These are phyloP conservation scores for Neurospora hispaniola DNA, from an alignment of 495 filamentous ascomycete genomes.

Conservation along the genomic window DNA sequence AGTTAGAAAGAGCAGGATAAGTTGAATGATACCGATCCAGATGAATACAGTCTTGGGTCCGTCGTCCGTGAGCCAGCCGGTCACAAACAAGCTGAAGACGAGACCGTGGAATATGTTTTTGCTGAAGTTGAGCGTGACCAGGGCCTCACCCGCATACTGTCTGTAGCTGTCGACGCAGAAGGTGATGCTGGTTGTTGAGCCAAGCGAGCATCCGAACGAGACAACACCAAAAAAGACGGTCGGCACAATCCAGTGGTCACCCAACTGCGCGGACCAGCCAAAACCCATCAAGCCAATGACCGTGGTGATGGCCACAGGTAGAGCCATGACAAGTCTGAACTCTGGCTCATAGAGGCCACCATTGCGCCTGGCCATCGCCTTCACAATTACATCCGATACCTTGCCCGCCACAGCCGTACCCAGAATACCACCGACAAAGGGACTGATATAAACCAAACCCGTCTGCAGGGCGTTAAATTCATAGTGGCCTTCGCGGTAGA, in stretches of 20 bases:
- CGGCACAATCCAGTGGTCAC: slow-evolving; percentile 81
- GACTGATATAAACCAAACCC: slow-evolving; percentile 81
- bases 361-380: slow-evolving; percentile 70
- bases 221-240: slow-evolving; percentile 88
- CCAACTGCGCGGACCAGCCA: slow-evolving; percentile 71
- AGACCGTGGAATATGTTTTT: slow-evolving; percentile 91
- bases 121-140: slow-evolving; percentile 89
- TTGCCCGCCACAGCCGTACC: slow-evolving; percentile 87
- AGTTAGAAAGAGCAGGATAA: slow-evolving; percentile 60
- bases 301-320: slow-evolving; percentile 69
- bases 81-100: slow-evolving; percentile 86
- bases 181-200: slow-evolving; percentile 88
- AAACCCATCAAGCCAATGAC: slow-evolving; percentile 85
- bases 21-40: slow-evolving; percentile 76
- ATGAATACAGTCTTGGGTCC: slow-evolving; percentile 72
- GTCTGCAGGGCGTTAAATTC: slow-evolving; percentile 70
- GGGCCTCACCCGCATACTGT: slow-evolving; percentile 87
- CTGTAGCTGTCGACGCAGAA: slow-evolving; percentile 91
- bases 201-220: slow-evolving; percentile 87
- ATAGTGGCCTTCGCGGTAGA: slow-evolving; percentile 62
- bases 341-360: slow-evolving; percentile 93
- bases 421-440: slow-evolving; percentile 79
- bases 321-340: slow-evolving; percentile 85
- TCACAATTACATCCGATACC: slow-evolving; percentile 75
- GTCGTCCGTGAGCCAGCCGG: slow-evolving; percentile 65